phyloP scores from a whole-genome alignment of 2,329 filamentous ascomycete genomes.

The Aspergillus ustus region DNA sequence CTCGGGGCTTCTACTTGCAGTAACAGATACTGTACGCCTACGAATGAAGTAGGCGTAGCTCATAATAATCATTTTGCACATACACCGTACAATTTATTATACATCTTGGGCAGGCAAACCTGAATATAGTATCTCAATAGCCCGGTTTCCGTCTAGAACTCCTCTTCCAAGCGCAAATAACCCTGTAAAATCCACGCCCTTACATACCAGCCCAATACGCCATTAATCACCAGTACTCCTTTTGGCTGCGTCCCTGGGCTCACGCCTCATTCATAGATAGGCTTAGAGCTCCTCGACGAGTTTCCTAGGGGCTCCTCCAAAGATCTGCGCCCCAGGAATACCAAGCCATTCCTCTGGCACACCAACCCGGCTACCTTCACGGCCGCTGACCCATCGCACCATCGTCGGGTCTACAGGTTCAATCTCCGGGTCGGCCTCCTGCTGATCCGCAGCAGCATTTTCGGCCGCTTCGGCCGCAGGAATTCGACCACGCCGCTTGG shows the following conservation, averaged over 20 bases:
- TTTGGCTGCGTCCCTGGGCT: slow-evolving; percentile 1
- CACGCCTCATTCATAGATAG: not conserved
- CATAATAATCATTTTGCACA: not conserved
- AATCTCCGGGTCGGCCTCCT: slow-evolving; percentile 34
- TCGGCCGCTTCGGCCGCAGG: slow-evolving; percentile 51
- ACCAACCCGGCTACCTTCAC: slow-evolving; percentile 46
- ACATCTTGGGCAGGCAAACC: slow-evolving; percentile 5
- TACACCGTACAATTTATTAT: slow-evolving; percentile 8
- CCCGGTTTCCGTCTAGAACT: slow-evolving; percentile 12
- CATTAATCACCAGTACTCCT: slow-evolving; percentile 25
- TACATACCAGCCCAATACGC: slow-evolving; percentile 24
- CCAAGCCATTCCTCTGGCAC: slow-evolving; percentile 56
- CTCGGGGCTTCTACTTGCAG: not conserved
- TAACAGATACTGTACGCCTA: not conserved
- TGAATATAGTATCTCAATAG: not conserved
- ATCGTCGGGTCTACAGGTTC: slow-evolving; percentile 50
- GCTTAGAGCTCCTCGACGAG: slow-evolving; percentile 45
- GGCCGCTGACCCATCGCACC: slow-evolving; percentile 51
- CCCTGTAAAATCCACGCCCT: slow-evolving; percentile 22
- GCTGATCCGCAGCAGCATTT: slow-evolving; percentile 45
- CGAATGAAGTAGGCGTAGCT: not conserved
- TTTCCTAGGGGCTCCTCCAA: slow-evolving; percentile 38
- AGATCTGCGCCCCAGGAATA: slow-evolving; percentile 46
- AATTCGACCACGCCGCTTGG: slow-evolving; percentile 60
- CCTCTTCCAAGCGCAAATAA: slow-evolving; percentile 13